Percentiles rank a stretch among this genome's conserved stretches.
Evolutionary conservation across 163 green algal species (phyloP).

Genomic region (Coccomyxa subellipsoidea): DNA sequence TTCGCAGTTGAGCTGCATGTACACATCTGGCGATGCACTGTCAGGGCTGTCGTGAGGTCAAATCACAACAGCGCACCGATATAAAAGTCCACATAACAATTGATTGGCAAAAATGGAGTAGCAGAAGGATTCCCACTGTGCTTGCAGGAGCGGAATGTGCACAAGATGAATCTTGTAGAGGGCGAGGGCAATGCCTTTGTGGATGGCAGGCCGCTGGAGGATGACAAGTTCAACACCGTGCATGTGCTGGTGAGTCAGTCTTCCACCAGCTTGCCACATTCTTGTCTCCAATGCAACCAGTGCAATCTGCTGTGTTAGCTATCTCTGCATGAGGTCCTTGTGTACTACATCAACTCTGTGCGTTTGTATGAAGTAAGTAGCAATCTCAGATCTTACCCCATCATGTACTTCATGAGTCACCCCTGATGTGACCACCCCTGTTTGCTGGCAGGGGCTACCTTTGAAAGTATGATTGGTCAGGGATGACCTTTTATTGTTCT

Average conservation of each 20-base stretch:
- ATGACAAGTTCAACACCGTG: constrained; percentile 62
- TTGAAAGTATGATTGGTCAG: background rate
- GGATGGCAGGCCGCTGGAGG: constrained; percentile 40
- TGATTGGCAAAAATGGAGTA: background rate
- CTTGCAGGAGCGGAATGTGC: constrained; percentile 65
- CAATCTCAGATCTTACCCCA: too few species aligned
- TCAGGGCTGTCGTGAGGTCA: too few species aligned
- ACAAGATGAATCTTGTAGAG: constrained; percentile 69
- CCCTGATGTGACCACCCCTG: too few species aligned
- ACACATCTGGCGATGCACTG: too few species aligned
- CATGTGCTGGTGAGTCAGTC: constrained; percentile 51
- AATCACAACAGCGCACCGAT: too few species aligned
- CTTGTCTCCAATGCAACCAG: background rate
- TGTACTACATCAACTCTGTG: background rate
- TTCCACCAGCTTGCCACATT: background rate
- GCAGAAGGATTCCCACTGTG: background rate
- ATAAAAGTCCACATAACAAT: background rate
- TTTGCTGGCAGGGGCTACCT: background rate
- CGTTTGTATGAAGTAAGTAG: background rate
- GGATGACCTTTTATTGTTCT: background rate
- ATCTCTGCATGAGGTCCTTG: background rate
- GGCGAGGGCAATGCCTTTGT: constrained; percentile 49
- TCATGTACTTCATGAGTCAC: too few species aligned
- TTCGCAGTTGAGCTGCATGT: too few species aligned
- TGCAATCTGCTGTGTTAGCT: background rate